Evolutionary conservation across 73 alveolate genomes (phyloP).

Genomic region (Symbiodinium natans): DNA sequence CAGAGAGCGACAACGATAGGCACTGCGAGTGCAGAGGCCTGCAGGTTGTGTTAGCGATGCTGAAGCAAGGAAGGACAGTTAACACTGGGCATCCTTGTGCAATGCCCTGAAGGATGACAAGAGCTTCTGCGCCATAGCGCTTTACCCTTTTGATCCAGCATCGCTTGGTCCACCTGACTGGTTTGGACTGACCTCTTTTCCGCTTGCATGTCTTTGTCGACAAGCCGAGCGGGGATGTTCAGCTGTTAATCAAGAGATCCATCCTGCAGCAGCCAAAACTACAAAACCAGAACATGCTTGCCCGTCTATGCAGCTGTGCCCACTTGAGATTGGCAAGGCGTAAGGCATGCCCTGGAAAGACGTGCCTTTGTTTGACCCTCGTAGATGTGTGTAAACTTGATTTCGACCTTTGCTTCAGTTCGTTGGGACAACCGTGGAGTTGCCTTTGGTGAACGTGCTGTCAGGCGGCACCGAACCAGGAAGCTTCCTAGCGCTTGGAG

Average conservation of each 20-base stretch:
- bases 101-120: conserved; percentile 28
- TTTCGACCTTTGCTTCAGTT: no score
- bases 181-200: neutral
- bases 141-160: conserved; percentile 74
- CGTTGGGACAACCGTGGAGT: no score
- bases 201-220: neutral
- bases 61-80: neutral
- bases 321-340: no score
- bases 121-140: conserved; percentile 87
- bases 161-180: conserved; percentile 25
- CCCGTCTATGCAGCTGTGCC: neutral
- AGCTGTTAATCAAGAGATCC: no score
- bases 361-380: no score
- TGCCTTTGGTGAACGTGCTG: no score
- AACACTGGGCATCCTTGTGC: neutral
- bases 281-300: neutral
- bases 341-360: no score
- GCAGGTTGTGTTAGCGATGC: neutral
- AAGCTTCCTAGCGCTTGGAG: conserved; percentile 47
- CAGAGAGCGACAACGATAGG: neutral
- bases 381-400: no score
- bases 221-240: neutral
- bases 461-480: conserved; percentile 51
- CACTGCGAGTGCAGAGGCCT: neutral
- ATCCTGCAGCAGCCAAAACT: neutral